Base-by-base conservation (phyloP, 2,329 filamentous ascomycete species). In the Fusarium longipes region DNA sequence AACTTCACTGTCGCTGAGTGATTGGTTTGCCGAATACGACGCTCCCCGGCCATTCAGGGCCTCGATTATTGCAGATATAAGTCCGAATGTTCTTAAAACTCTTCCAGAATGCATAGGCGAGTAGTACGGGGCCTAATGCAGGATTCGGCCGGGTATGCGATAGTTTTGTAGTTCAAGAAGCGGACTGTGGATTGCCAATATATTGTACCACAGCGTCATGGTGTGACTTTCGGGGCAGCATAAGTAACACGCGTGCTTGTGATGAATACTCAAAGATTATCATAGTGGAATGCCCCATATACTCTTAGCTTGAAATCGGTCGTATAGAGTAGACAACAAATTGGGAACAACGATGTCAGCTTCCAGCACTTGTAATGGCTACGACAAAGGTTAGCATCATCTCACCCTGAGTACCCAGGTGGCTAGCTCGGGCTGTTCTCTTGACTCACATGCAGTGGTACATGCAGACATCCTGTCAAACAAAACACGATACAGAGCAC, bases 111-210 rank as follows among this genome's bases (percentile, higher is more conserved):
- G 77, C 30, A 86, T 74, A 0, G 86, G 87, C 0, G 87, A 81
- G 57, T 85, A 81, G 71, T 88, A 86, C 0, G 87, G 87, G 4
- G 87, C 80, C 47, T 75, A 85, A 74, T 85, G 86, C 20, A 90
- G 79, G 14, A 88, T 80, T 6, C 87, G 83, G 3, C 84, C 84
- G 24, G 90, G 82, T 55, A 89, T 82, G 68, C 87, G 83, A 75
- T 89, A 90, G 71, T 89, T 88, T 55, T 85, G 82, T 5, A 87
- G 80, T 51, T 87, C 86, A 38, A 89, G 82, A 4, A 89, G 79
- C 1, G 87, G 87, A 17, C 84, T 84, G 42, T 24, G 8, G 17
- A 24, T 14, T 18, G 20, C 65, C 11, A 67, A 29, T 14, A 18
- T 24, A 15, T 4, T 27, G 17, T 17, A 43, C 9, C 14, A 39